Evolutionary conservation across 2,329 filamentous ascomycete species (phyloP), one percentile per base, ranked within the genome.

Genomic region (Sphaerostilbella broomeana): DNA sequence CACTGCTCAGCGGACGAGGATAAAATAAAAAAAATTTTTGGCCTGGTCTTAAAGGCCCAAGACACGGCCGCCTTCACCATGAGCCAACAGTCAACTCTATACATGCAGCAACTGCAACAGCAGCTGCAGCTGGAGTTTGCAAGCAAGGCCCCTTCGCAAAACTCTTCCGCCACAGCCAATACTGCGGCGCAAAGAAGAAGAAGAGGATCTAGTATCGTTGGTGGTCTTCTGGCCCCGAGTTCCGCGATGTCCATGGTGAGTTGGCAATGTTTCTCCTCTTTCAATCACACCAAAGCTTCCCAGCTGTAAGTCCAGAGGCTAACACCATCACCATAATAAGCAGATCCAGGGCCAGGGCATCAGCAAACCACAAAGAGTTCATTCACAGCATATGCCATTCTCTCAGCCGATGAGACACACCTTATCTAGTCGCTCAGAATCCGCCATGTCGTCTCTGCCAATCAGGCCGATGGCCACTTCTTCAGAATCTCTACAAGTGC

Each of bases 401-500:
- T 55, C 60, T 1, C 57, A 62, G 20, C 55, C 57, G 45, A 73
- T 72, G 69, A 59, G 62, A 49, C 67, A 69, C 40, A 64, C 59
- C 38, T 54, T 57, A 11, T 72, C 69, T 26, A 65, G 59, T 47
- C 56, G 60, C 21, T 67, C 67, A 8, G 60, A 64, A 18, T 58
- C 58, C 18, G 16, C 12, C 29, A 33, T 42, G 34, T n/a, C 11
- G 40, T 55, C 18, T 43, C 39, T 41, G 52, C 28, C 13, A 31
- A 17, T 8, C 15, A 13, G 12, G 28, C 15, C 28, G 8, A 31
- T 18, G 10, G 12, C 4, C 28, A 13, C 18, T 15, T 31, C 28
- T 4, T 11, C 18, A 10, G 28, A 31, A 13, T 16, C 11, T 10
- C 6, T 31, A 10, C 17, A 13, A 16, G 28, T 11, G 13, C 12